phyloP scores from a whole-genome alignment of 495 filamentous ascomycete genomes.

The Recurvomyces mirabilis region DNA sequence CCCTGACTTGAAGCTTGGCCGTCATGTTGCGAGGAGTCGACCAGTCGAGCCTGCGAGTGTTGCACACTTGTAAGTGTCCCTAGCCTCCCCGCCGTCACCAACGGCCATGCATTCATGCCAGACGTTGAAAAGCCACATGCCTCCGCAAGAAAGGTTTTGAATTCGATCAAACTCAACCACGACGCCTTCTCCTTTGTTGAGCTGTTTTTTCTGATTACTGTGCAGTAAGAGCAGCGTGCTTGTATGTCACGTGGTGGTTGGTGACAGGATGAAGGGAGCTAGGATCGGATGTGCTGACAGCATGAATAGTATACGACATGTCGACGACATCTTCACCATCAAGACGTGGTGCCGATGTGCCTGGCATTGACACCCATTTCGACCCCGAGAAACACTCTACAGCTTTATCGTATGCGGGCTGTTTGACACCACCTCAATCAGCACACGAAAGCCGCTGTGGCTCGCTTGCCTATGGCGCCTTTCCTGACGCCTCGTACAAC shows the following conservation, averaged over 20 bases:
- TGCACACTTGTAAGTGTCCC: conserved; percentile 17
- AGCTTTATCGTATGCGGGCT: background rate
- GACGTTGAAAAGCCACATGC: conserved; percentile 17
- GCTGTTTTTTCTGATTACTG: no score
- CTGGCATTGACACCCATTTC: conserved; percentile 10
- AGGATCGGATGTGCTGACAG: conserved; percentile 1
- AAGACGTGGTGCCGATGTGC: conserved; percentile 1
- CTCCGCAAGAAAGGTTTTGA: conserved; percentile 3
- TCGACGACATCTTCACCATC: conserved; percentile 6
- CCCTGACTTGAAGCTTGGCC: conserved; percentile 12
- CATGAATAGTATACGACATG: conserved; percentile 7
- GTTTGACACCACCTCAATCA: conserved; percentile 14
- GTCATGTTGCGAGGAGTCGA: conserved; percentile 5
- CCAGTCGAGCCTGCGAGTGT: conserved; percentile 4
- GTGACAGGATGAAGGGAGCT: background rate
- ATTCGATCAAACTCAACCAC: conserved; percentile 1
- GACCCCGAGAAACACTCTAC: background rate
- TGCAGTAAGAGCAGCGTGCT: no score
- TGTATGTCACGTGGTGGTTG: background rate
- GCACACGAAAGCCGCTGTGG: conserved; percentile 16
- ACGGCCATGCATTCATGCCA: conserved; percentile 3
- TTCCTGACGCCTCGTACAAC: conserved; percentile 1
- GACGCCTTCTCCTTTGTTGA: background rate
- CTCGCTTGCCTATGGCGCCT: conserved; percentile 1
- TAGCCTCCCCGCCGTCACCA: background rate